These are phyloP conservation scores for Cyberlindnera euphorbiae DNA, from an alignment of 805 yeast genomes.

Conservation along the genomic window DNA sequence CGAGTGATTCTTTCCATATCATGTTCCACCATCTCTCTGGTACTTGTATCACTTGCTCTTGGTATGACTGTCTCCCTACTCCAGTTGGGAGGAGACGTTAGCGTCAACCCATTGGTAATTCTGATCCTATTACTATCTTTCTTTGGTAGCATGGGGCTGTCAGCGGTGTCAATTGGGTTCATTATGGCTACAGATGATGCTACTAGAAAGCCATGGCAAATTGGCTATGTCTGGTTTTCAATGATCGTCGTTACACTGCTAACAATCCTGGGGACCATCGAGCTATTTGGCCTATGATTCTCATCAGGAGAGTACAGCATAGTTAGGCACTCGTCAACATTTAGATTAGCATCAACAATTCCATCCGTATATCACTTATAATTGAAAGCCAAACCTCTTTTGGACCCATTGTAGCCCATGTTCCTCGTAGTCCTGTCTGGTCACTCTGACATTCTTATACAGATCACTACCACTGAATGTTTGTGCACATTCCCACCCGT, in stretches of 20 bases:
- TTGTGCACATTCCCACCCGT: constrained; percentile 56
- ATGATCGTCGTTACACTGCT: constrained; percentile 36
- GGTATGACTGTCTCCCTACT: constrained; percentile 35
- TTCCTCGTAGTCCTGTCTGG: constrained; percentile 80
- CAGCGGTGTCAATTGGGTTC: constrained; percentile 41
- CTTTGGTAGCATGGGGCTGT: constrained; percentile 36
- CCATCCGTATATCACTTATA: constrained; percentile 12
- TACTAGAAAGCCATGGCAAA: constrained; percentile 32
- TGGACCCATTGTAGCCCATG: constrained; percentile 58
- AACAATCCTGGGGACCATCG: constrained; percentile 41
- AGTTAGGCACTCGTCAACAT: too few relatives aligned
- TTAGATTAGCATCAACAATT: too few relatives aligned
- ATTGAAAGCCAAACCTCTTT: constrained; percentile 37
- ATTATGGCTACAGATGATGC: constrained; percentile 34
- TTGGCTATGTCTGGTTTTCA: constrained; percentile 37
- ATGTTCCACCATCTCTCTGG: constrained; percentile 34
- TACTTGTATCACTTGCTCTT: constrained; percentile 39
- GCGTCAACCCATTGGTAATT: constrained; percentile 23
- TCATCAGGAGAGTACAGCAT: too few relatives aligned
- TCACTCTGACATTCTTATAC: constrained; percentile 50
- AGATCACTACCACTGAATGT: constrained; percentile 28
- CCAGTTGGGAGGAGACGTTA: constrained; percentile 18
- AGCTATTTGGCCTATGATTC: constrained; percentile 25
- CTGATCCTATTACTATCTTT: constrained; percentile 37
- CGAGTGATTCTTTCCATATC: constrained; percentile 40